Evolutionary conservation across 345 rosid genomes (phyloP).

Genomic region (Trapa bicornis): DNA sequence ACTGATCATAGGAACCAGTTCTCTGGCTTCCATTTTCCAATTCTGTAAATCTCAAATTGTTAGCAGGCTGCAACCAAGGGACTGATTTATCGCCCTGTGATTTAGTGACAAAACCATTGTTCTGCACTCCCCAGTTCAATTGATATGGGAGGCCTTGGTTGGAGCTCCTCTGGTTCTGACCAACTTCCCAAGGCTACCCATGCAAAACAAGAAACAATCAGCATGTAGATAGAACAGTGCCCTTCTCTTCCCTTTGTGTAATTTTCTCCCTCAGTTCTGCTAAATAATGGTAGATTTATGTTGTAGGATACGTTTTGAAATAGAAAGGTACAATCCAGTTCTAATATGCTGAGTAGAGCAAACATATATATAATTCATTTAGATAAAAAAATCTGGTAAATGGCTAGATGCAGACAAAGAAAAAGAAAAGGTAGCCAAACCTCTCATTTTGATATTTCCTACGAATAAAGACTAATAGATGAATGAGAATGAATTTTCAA

Average conservation of each 20-base stretch:
- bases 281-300: too few species aligned
- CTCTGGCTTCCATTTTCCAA: conserved; percentile 34
- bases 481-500: neutral
- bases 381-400: neutral
- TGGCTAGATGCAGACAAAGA: neutral
- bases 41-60: conserved; percentile 48
- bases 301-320: too few species aligned
- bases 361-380: neutral
- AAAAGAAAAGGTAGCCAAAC: neutral
- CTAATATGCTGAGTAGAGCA: neutral
- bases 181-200: conserved; percentile 73
- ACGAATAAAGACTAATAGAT: neutral
- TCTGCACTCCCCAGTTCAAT: conserved; percentile 25
- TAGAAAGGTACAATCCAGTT: neutral
- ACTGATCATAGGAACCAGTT: conserved; percentile 29
- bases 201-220: neutral
- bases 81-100: conserved; percentile 14
- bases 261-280: neutral
- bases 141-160: conserved; percentile 14
- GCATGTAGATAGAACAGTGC: neutral
- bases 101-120: conserved; percentile 11
- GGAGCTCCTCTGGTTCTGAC: conserved; percentile 34
- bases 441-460: neutral
- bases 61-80: conserved; percentile 67
- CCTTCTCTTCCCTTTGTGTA: neutral